A percentile compares a stretch with the other conserved stretches of the same genome.
Conservation (phyloP, 495 filamentous ascomycete species). For the Hyphodiscus hymeniophilus region DNA sequence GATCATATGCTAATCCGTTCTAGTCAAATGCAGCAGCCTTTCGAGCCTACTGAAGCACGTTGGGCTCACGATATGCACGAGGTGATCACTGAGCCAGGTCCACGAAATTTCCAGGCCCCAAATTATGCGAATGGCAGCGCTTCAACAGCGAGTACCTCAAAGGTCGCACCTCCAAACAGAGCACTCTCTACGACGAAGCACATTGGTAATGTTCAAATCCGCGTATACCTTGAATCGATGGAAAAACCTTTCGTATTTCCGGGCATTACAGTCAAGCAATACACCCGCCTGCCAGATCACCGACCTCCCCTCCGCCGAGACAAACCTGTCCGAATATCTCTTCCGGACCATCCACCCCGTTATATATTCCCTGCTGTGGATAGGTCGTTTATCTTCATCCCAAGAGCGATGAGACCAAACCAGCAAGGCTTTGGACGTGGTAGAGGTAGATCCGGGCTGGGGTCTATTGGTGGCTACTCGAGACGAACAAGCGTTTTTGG, state of each 20-base stretch:
- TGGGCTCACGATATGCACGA: slow-evolving; percentile 98
- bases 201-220: slow-evolving; percentile 74
- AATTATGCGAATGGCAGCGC: slow-evolving; percentile 32
- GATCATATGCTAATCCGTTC: slow-evolving; percentile 6
- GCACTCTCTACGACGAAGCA: slow-evolving; percentile 45
- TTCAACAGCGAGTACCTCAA: slow-evolving; percentile 26
- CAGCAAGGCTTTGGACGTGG: slow-evolving; percentile 68
- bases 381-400: slow-evolving; percentile 97
- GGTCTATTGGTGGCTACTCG: slow-evolving; percentile 58
- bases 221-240: slow-evolving; percentile 72
- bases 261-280: slow-evolving; percentile 68
- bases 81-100: slow-evolving; percentile 43
- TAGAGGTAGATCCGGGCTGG: slow-evolving; percentile 57
- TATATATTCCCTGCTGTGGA: slow-evolving; percentile 88
- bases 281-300: slow-evolving; percentile 91
- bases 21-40: slow-evolving; percentile 26
- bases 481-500: slow-evolving; percentile 64
- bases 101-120: slow-evolving; percentile 21
- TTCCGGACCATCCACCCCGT: slow-evolving; percentile 68
- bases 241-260: slow-evolving; percentile 59
- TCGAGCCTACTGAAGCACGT: slow-evolving; percentile 57
- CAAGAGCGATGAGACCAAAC: slow-evolving; percentile 84
- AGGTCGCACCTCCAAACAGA: slow-evolving; percentile 50
- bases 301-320: slow-evolving; percentile 90
- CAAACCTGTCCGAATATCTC: slow-evolving; percentile 90